Conservation (phyloP, 495 filamentous ascomycete genomes). For the Talaromyces borbonicus region DNA sequence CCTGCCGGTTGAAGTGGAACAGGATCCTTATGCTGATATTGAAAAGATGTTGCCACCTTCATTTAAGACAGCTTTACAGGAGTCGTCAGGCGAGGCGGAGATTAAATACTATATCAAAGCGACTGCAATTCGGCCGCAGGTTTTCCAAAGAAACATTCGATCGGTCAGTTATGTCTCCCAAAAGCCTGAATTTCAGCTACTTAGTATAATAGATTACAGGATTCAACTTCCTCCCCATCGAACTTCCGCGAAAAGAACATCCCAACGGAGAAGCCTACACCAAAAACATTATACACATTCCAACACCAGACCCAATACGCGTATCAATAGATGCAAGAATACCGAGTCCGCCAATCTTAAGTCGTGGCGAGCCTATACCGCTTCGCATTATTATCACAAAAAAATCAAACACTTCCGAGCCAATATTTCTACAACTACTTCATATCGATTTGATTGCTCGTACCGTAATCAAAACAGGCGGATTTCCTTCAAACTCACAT, state of each 20-base stretch:
- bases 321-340: constrained; percentile 69
- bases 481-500: too few species aligned
- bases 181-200: not conserved
- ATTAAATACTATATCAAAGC: constrained; percentile 91
- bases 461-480: constrained; percentile 69
- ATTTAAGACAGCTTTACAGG: too few species aligned
- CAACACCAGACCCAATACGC: constrained; percentile 25
- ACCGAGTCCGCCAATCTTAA: constrained; percentile 80
- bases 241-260: constrained; percentile 63
- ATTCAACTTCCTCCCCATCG: constrained; percentile 86
- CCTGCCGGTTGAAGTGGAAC: constrained; percentile 47
- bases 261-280: constrained; percentile 74
- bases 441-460: constrained; percentile 73
- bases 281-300: constrained; percentile 33
- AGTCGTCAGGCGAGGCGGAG: constrained; percentile 71
- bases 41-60: constrained; percentile 84
- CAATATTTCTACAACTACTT: constrained; percentile 62
- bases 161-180: constrained; percentile 33
- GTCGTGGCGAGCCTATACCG: constrained; percentile 76
- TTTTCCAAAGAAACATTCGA: constrained; percentile 81
- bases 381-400: constrained; percentile 71
- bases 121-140: constrained; percentile 69
- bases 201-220: constrained; percentile 32
- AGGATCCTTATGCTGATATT: constrained; percentile 53
- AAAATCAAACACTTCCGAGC: constrained; percentile 48